These are phyloP conservation scores for Nitzschia sp. DNA, from an alignment of 108 stramenopile genomes.

Conservation along the genomic window DNA sequence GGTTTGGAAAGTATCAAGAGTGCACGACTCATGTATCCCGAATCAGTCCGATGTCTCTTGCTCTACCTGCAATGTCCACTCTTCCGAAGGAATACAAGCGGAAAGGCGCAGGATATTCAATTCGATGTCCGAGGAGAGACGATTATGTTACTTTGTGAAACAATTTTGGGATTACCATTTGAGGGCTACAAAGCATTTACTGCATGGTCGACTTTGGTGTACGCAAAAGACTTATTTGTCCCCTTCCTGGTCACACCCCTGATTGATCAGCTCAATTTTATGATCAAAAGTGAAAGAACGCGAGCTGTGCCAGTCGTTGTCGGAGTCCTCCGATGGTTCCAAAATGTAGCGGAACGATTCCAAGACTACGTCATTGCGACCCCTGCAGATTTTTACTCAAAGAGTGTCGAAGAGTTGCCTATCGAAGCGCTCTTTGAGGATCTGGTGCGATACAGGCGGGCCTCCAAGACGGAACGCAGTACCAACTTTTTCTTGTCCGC, in stretches of 20 bases:
- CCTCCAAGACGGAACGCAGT: conserved; percentile 37
- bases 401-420: conserved; percentile 51
- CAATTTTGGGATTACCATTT: conserved; percentile 44
- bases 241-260: conserved; percentile 65
- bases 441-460: conserved; percentile 44
- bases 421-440: conserved; percentile 63
- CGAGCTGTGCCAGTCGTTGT: conserved; percentile 60
- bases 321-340: conserved; percentile 66
- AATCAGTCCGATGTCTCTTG: conserved; percentile 62
- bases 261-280: conserved; percentile 41
- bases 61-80: conserved; percentile 59
- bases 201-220: conserved; percentile 49
- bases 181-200: conserved; percentile 59
- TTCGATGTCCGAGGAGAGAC: conserved; percentile 34
- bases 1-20: conserved; percentile 56
- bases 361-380: conserved; percentile 37
- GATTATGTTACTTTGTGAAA: conserved; percentile 39
- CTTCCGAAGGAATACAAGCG: conserved; percentile 36
- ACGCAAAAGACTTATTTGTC: conserved; percentile 48
- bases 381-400: conserved; percentile 63
- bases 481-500: conserved; percentile 57
- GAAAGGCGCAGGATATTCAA: neutral
- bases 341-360: conserved; percentile 45
- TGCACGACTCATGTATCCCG: conserved; percentile 62
- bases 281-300: conserved; percentile 7